Evolutionary conservation across 441 rosid species (phyloP).

Genomic region (Oxalis stricta): DNA sequence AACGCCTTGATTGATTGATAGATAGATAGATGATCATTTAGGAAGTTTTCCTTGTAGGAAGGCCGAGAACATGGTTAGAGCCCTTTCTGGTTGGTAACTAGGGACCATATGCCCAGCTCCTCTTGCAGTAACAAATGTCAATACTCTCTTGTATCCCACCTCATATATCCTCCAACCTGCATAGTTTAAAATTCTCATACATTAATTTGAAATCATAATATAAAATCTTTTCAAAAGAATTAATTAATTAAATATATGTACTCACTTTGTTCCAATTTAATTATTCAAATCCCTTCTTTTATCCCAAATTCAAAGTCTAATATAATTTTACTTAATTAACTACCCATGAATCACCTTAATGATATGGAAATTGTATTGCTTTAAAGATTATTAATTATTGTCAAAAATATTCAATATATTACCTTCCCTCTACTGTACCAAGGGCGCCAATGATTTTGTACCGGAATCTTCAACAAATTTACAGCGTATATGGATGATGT

Average conservation of each 20-base stretch:
- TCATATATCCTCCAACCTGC: slow-evolving; percentile 41
- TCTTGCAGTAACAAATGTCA: slow-evolving; percentile 21
- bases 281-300: too few species aligned
- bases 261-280: too few species aligned
- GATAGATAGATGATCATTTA: too few species aligned
- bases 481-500: slow-evolving; percentile 20
- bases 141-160: slow-evolving; percentile 26
- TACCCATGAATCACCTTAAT: too few species aligned
- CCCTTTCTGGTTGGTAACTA: slow-evolving; percentile 28
- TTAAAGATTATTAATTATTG: not conserved
- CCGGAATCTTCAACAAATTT: slow-evolving; percentile 12
- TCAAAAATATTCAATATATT: not conserved
- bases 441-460: slow-evolving; percentile 20
- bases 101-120: slow-evolving; percentile 37
- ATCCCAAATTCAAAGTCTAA: too few species aligned
- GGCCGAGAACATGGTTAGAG: slow-evolving; percentile 29
- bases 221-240: too few species aligned
- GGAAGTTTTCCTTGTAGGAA: slow-evolving; percentile 30
- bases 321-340: too few species aligned
- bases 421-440: slow-evolving; percentile 25
- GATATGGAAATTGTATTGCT: not conserved
- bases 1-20: too few species aligned
- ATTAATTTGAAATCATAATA: too few species aligned
- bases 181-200: too few species aligned
- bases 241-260: too few species aligned